Base-by-base conservation (phyloP, 805 yeast species). In the Monosporozyma yasuniensis region DNA sequence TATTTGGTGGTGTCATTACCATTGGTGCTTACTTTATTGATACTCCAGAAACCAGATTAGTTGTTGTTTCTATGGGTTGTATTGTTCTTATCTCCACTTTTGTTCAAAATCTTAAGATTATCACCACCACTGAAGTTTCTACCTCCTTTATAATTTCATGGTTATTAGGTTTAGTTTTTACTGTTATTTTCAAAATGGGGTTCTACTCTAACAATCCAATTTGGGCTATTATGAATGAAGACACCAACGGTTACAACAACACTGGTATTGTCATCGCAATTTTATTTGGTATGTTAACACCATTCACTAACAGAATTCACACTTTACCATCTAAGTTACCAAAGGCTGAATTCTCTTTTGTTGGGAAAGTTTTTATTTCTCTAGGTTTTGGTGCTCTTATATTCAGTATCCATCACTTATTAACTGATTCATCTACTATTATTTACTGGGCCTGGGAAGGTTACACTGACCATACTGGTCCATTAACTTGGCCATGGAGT, bases 361-460 rank as follows among this genome's bases (percentile, higher is more conserved):
- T 52, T n/a, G 48, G 56, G 11, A 64, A 60, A 43, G 27, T 54
- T 3, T 50, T 54, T 35, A 48, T 58, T 27, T 76, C 83, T 2
- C 47, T 78, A 22, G 96, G 95, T 0, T 74, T 91, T 54, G 98
- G 95, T 22, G 80, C 88, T 0, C 72, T 84, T 50, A 64, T 88
- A 27, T 91, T 81, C 63, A 78, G 84, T 5, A 65, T 85, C 34
- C 83, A 82, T 56, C 85, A 95, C 12, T 78, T 83, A 72, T 65
- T 89, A 44, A 77, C 87, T 2, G 99, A 93, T 64, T 77, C 96
- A 0, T 82, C 95, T 2, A 85, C 93, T 9, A 74, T 91, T 42
- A 84, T 87, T n/a, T 73, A 83, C 44, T 93, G 97, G 97, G 80
- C 81, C n/a, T 93, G 98, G 98, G 85, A 83, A 53, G 99, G 99